These are phyloP conservation scores for Plantago ovata DNA, from an alignment of 257 asterid species.

Conservation along the genomic window DNA sequence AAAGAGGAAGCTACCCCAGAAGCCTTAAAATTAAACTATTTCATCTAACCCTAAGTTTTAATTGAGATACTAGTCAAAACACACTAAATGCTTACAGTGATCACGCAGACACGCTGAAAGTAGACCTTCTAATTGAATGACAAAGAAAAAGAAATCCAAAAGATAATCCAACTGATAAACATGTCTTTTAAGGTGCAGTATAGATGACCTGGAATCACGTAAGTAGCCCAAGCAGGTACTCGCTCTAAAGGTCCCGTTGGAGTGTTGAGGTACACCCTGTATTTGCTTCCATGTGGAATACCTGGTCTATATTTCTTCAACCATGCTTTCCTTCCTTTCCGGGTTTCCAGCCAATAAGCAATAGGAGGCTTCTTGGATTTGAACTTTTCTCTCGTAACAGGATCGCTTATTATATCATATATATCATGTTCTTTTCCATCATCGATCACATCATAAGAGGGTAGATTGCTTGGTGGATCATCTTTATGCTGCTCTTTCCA, in stretches of 20 bases:
- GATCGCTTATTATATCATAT: conserved; percentile 58
- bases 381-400: conserved; percentile 66
- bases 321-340: conserved; percentile 97
- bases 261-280: conserved; percentile 85
- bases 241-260: conserved; percentile 92
- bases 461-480: conserved; percentile 83
- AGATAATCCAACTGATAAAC: background rate
- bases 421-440: conserved; percentile 52
- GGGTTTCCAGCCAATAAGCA: conserved; percentile 91
- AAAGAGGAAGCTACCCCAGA: conserved; percentile 14
- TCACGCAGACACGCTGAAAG: too few species aligned
- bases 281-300: conserved; percentile 92
- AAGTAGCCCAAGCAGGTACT: conserved; percentile 99
- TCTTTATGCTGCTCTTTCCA: conserved; percentile 94
- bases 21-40: conserved; percentile 6
- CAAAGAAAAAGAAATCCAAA: background rate
- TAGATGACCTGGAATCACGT: conserved; percentile 75
- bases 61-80: conserved; percentile 12
- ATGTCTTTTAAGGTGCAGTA: background rate
- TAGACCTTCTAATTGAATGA: too few species aligned
- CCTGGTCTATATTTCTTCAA: conserved; percentile 76
- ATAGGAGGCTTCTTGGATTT: conserved; percentile 77
- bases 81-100: conserved; percentile 1
- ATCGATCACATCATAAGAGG: conserved; percentile 82
- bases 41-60: conserved; percentile 1